Conservation (phyloP, 2,329 filamentous ascomycete genomes). For the Colletotrichum incanum region DNA sequence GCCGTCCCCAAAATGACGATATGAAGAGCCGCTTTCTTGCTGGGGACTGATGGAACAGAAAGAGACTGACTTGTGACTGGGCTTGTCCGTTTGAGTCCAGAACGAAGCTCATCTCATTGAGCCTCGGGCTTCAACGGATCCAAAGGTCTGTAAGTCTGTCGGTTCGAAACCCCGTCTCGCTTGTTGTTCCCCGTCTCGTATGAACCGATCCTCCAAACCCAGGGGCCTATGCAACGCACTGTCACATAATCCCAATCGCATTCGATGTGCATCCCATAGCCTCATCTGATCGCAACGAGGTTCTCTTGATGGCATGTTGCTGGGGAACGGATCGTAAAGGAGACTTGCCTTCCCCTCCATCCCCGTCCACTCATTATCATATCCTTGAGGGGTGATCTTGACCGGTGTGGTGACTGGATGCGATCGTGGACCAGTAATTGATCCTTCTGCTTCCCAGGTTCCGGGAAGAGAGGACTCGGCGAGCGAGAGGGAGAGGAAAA, state of each 20-base stretch:
- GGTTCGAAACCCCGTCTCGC: background rate
- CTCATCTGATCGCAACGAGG: conserved; percentile 21
- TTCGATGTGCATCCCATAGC: conserved; percentile 18
- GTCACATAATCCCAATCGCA: conserved; percentile 32
- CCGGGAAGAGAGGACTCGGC: conserved; percentile 31
- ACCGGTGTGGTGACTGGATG: conserved; percentile 38
- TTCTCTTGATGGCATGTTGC: conserved; percentile 15
- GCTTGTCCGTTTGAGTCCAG: background rate
- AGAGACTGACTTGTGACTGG: background rate
- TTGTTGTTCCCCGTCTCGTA: background rate
- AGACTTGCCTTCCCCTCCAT: conserved; percentile 17
- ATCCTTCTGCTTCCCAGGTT: conserved; percentile 33
- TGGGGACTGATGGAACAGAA: background rate
- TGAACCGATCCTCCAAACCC: background rate
- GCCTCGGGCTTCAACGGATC: background rate
- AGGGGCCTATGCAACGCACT: conserved; percentile 7
- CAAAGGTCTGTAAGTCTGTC: background rate
- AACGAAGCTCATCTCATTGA: background rate
- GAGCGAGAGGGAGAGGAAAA: background rate
- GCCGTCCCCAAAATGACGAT: background rate
- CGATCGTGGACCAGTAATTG: conserved; percentile 23
- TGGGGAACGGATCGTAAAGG: conserved; percentile 23
- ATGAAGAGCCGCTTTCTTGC: background rate
- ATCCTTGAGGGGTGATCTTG: conserved; percentile 16
- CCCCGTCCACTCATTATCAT: background rate